phyloP scores from a whole-genome alignment of 805 yeast species.

The Starmera dryadoides region DNA sequence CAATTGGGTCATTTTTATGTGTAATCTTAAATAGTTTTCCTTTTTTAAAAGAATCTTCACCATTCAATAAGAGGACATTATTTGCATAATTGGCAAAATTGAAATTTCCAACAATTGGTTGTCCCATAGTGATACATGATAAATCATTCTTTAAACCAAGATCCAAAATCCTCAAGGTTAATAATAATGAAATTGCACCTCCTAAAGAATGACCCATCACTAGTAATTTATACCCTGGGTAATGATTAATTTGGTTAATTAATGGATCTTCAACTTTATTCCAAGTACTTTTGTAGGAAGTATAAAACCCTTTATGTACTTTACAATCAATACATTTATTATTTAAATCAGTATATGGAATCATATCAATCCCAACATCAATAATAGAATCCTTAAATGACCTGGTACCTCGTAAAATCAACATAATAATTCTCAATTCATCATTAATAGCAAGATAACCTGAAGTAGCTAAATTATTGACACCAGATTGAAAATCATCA shows the following conservation, averaged over 20 bases:
- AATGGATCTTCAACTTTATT: background rate
- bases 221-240: constrained; percentile 5
- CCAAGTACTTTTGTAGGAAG: constrained; percentile 11
- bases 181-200: constrained; percentile 17
- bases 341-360: constrained; percentile 2
- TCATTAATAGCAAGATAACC: constrained; percentile 18
- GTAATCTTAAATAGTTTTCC: constrained; percentile 13
- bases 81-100: constrained; percentile 10
- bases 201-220: constrained; percentile 23
- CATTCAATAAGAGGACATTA: constrained; percentile 2
- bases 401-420: constrained; percentile 18
- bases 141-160: background rate
- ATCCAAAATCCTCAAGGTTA: constrained; percentile 4
- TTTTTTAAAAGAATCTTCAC: background rate
- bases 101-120: constrained; percentile 19
- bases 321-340: constrained; percentile 9
- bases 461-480: constrained; percentile 10
- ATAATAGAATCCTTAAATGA: constrained; percentile 19
- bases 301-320: constrained; percentile 18
- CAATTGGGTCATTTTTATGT: constrained; percentile 20
- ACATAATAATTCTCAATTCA: constrained; percentile 3
- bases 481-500: constrained; percentile 8
- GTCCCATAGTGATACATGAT: constrained; percentile 17
- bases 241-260: background rate
- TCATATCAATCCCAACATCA: constrained; percentile 20